Conservation (phyloP, 768 basidiomycete species). For the Agaricus subrufescens region DNA sequence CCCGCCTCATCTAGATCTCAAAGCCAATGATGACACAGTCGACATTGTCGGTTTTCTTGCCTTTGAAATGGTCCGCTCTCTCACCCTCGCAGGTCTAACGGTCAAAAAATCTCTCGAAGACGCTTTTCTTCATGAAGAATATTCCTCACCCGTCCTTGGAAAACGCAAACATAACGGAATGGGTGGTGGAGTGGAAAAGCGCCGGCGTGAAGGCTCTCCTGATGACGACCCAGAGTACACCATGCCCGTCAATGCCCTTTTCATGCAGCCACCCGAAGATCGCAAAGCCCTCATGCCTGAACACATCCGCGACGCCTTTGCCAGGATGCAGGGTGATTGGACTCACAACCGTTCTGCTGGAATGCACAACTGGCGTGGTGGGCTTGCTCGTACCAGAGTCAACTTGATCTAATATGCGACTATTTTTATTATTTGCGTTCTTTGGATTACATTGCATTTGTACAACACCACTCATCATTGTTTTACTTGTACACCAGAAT, state of each 20-base stretch:
- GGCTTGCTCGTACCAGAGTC: constrained; percentile 73
- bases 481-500: constrained; percentile 8
- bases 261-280: constrained; percentile 79
- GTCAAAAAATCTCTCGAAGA: constrained; percentile 80
- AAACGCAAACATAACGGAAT: constrained; percentile 58
- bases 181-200: constrained; percentile 47
- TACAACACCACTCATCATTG: constrained; percentile 15
- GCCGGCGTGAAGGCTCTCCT: constrained; percentile 53
- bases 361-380: constrained; percentile 87
- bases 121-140: constrained; percentile 61
- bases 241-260: constrained; percentile 66
- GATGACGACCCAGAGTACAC: constrained; percentile 61
- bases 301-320: constrained; percentile 89
- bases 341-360: constrained; percentile 77
- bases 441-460: constrained; percentile 17
- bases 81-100: constrained; percentile 83
- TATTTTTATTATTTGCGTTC: constrained; percentile 15
- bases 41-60: constrained; percentile 97
- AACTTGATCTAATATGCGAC: constrained; percentile 59
- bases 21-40: constrained; percentile 89
- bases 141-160: constrained; percentile 58
- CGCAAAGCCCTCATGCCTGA: constrained; percentile 74
- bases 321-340: constrained; percentile 87
- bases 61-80: constrained; percentile 94
- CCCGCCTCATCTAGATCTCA: constrained; percentile 79